Percentiles rank a stretch among this genome's conserved stretches.
Evolutionary conservation across 805 yeast genomes (phyloP).

Genomic region (Kluyveromyces nonfermentans): DNA sequence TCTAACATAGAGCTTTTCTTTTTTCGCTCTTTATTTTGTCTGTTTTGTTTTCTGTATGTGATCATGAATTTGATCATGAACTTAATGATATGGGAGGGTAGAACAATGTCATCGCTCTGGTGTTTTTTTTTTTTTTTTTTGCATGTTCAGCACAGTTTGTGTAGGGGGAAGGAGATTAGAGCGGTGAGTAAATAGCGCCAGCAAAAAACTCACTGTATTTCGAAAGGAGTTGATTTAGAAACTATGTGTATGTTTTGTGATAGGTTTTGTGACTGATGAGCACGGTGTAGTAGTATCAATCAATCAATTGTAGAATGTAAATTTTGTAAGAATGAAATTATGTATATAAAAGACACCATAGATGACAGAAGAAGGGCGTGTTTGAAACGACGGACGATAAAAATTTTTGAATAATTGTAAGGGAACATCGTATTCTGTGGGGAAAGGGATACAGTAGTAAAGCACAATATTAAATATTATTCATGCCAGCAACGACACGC

Average conservation of each 20-base stretch:
- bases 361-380: too few relatives aligned
- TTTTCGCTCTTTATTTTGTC: too few relatives aligned
- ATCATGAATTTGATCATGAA: not conserved
- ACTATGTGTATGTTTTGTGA: not conserved
- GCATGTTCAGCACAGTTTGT: not conserved
- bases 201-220: not conserved
- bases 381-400: too few relatives aligned
- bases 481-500: slow-evolving; percentile 1
- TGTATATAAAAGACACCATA: too few relatives aligned
- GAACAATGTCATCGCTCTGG: not conserved
- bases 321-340: too few relatives aligned
- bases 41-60: not conserved
- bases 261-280: not conserved
- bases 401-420: too few relatives aligned
- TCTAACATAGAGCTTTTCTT: not conserved
- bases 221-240: not conserved
- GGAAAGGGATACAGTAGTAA: too few relatives aligned
- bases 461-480: too few relatives aligned
- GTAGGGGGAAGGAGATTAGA: not conserved
- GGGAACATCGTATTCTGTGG: too few relatives aligned
- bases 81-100: not conserved
- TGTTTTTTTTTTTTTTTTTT: too few relatives aligned
- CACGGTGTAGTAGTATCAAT: not conserved
- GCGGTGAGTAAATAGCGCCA: not conserved
- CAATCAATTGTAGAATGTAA: too few relatives aligned